A percentile compares a stretch with the other conserved stretches of the same genome.
Evolutionary conservation across 2,329 filamentous ascomycete genomes (phyloP).

Genomic region (Colletotrichum gigasporum): DNA sequence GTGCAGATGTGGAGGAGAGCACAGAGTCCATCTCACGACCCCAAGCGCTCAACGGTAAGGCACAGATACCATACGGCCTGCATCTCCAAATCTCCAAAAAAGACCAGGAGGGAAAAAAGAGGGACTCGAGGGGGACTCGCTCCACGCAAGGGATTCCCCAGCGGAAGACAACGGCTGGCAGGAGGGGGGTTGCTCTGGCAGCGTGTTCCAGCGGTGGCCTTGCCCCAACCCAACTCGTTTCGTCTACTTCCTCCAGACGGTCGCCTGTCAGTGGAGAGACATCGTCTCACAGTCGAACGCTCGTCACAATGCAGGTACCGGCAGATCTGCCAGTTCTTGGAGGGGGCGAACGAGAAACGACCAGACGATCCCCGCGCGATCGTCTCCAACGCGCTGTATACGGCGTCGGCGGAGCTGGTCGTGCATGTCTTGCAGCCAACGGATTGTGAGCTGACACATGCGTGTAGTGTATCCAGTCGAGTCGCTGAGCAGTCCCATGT

Average conservation of each 20-base stretch:
- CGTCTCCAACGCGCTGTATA: neutral
- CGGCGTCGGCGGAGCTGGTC: neutral
- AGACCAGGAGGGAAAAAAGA: neutral
- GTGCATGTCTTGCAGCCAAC: neutral
- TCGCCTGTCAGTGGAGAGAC: slow-evolving; percentile 10
- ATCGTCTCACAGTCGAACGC: slow-evolving; percentile 23
- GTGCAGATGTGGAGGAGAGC: slow-evolving; percentile 1
- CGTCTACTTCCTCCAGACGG: neutral
- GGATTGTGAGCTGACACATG: neutral
- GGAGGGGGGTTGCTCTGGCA: neutral
- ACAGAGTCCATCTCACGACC: slow-evolving; percentile 12
- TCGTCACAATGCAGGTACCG: slow-evolving; percentile 17
- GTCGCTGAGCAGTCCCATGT: neutral
- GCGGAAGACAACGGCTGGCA: neutral
- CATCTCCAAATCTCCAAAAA: neutral
- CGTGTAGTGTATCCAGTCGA: too few relatives aligned
- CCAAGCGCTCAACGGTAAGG: slow-evolving; percentile 14
- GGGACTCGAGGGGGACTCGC: neutral
- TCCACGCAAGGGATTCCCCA: neutral
- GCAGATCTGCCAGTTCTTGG: neutral
- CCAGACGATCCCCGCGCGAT: slow-evolving; percentile 2
- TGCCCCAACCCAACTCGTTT: slow-evolving; percentile 8
- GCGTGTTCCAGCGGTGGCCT: neutral
- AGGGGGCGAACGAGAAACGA: neutral
- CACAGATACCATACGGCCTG: neutral